Conservation (phyloP, 148 eudicot species). For the Chenopodium berlandieri region DNA sequence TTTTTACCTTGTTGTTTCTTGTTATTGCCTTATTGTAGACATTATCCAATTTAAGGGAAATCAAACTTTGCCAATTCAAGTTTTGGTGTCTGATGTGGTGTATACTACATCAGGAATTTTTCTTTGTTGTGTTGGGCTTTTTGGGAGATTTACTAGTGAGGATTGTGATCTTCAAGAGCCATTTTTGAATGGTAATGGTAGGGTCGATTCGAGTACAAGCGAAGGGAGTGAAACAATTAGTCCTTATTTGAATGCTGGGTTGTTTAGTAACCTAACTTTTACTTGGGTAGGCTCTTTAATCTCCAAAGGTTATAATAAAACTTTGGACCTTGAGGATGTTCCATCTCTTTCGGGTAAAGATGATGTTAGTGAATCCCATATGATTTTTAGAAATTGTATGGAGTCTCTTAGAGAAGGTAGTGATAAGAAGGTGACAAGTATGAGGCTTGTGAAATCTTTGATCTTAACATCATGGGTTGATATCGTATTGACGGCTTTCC, state of each 20-base stretch:
- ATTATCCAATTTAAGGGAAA: conserved; percentile 27
- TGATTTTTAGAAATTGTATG: conserved; percentile 32
- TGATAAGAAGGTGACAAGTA: conserved; percentile 36
- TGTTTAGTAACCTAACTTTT: conserved; percentile 50
- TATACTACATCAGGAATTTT: conserved; percentile 36
- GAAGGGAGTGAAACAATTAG: conserved; percentile 21
- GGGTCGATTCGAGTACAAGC: conserved; percentile 17
- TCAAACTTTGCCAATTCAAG: conserved; percentile 27
- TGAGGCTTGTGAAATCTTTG: conserved; percentile 52
- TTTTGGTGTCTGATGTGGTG: conserved; percentile 46
- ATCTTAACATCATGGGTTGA: conserved; percentile 47
- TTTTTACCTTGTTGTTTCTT: conserved; percentile 46
- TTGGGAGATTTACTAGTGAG: conserved; percentile 26
- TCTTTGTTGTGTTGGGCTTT: conserved; percentile 40
- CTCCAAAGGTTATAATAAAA: conserved; percentile 53
- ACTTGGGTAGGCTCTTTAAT: conserved; percentile 55
- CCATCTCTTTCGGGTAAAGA: conserved; percentile 53
- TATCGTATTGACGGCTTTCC: conserved; percentile 38
- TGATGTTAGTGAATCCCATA: conserved; percentile 43
- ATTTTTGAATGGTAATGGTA: conserved; percentile 43
- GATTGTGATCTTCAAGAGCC: conserved; percentile 41
- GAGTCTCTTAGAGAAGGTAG: conserved; percentile 31
- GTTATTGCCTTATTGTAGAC: conserved; percentile 55
- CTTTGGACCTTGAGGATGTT: conserved; percentile 68
- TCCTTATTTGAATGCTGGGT: conserved; percentile 39